phyloP scores from a whole-genome alignment of 345 rosid genomes.

The Dimocarpus longan region DNA sequence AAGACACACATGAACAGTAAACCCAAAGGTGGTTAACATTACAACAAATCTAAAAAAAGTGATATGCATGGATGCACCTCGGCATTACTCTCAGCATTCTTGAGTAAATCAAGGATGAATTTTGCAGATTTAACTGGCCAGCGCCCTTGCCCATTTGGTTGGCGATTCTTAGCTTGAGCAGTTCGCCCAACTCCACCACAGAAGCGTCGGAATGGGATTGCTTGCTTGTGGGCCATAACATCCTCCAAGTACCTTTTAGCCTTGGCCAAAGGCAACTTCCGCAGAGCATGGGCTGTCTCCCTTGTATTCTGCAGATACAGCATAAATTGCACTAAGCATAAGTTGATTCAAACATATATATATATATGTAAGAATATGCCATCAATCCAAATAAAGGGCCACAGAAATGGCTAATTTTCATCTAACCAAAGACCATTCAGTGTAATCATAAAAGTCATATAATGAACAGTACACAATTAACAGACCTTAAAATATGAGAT shows the following conservation, averaged over 20 bases:
- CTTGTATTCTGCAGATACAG: conserved; percentile 57
- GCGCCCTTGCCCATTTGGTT: conserved; percentile 84
- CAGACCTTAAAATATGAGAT: background rate
- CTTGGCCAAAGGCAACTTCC: conserved; percentile 63
- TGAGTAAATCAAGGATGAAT: conserved; percentile 57
- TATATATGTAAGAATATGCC: background rate
- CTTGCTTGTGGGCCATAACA: conserved; percentile 79
- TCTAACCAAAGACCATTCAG: background rate
- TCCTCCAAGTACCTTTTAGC: conserved; percentile 81
- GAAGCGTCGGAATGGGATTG: conserved; percentile 76
- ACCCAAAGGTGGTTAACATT: background rate
- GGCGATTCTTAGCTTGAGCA: conserved; percentile 79
- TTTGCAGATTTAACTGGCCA: conserved; percentile 66
- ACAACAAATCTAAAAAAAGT: background rate
- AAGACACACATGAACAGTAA: background rate
- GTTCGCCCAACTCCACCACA: conserved; percentile 80
- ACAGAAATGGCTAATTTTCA: background rate
- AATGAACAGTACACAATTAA: background rate
- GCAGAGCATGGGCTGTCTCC: conserved; percentile 65
- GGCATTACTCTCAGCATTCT: conserved; percentile 78
- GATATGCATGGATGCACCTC: conserved; percentile 42
- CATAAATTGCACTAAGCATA: background rate
- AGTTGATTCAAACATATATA: background rate
- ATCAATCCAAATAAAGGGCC: background rate
- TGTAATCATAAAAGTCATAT: background rate